Percentiles rank a stretch among this genome's conserved stretches.
Conservation (phyloP, 192 early-diverging fungal genomes). For the Funneliformis geosporum region DNA sequence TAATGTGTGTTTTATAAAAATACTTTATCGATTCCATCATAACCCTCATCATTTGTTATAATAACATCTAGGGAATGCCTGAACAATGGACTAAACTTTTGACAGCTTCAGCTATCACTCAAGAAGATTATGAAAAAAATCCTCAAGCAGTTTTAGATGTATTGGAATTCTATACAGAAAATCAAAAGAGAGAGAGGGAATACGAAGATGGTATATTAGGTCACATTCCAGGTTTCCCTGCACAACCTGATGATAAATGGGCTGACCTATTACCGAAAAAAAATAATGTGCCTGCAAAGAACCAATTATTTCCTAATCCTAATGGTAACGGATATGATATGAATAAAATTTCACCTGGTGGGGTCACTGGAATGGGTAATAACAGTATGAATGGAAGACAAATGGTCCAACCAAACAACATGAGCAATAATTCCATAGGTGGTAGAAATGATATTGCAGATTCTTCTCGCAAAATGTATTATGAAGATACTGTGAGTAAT, state of each 20-base stretch:
- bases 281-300: conserved; percentile 35
- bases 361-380: background rate
- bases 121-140: conserved; percentile 97
- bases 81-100: conserved; percentile 94
- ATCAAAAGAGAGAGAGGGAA: conserved; percentile 57
- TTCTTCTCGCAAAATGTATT: conserved; percentile 15
- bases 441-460: background rate
- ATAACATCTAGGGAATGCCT: conserved; percentile 77
- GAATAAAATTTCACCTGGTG: conserved; percentile 27
- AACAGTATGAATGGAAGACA: conserved; percentile 2
- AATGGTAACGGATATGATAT: conserved; percentile 40
- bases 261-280: conserved; percentile 59
- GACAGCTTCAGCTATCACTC: conserved; percentile 90
- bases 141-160: conserved; percentile 98
- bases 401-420: background rate
- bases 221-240: conserved; percentile 35
- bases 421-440: background rate
- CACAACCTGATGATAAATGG: conserved; percentile 56
- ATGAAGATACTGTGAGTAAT: conserved; percentile 22
- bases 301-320: conserved; percentile 34
- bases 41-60: background rate
- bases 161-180: conserved; percentile 97
- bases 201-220: conserved; percentile 41
- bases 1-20: background rate
- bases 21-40: background rate